Percentiles rank a stretch among this genome's conserved stretches.
phyloP scores from a whole-genome alignment of 2,329 filamentous ascomycete species.

The Clarireedia monteithiana region DNA sequence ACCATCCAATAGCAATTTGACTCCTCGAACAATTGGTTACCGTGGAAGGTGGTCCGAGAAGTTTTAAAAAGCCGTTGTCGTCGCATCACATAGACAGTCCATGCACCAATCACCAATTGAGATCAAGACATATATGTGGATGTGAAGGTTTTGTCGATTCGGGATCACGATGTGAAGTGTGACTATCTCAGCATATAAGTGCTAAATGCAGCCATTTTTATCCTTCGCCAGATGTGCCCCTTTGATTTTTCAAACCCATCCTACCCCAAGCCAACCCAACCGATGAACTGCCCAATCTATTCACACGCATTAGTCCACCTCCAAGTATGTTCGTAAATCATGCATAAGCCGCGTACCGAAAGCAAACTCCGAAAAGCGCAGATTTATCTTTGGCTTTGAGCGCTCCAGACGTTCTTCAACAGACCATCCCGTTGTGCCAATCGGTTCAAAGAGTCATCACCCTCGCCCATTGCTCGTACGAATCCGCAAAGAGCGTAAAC shows the following conservation, averaged over 20 bases:
- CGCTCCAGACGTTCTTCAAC: slow-evolving; percentile 95
- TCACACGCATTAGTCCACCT: slow-evolving; percentile 1
- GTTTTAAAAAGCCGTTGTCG: slow-evolving; percentile 26
- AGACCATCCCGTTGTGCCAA: slow-evolving; percentile 93
- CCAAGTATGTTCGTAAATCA: neutral
- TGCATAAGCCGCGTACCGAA: slow-evolving; percentile 19
- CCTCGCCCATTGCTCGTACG: slow-evolving; percentile 96
- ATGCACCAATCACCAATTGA: neutral
- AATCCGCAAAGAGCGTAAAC: slow-evolving; percentile 96
- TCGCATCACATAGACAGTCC: slow-evolving; percentile 12
- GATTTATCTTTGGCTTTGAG: slow-evolving; percentile 30
- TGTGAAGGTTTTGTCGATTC: slow-evolving; percentile 27
- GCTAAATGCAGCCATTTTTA: slow-evolving; percentile 18
- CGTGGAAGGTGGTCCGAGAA: slow-evolving; percentile 28
- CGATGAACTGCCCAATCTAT: slow-evolving; percentile 9
- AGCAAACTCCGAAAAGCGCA: slow-evolving; percentile 22
- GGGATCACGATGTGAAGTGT: slow-evolving; percentile 24
- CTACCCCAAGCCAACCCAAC: slow-evolving; percentile 7
- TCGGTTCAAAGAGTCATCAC: slow-evolving; percentile 92
- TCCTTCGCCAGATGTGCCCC: slow-evolving; percentile 15
- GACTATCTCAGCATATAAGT: slow-evolving; percentile 28
- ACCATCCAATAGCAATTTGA: slow-evolving; percentile 28
- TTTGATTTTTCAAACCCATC: neutral
- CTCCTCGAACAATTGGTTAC: slow-evolving; percentile 27
- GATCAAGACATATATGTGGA: slow-evolving; percentile 17